Percentiles rank a stretch among this genome's conserved stretches.
phyloP scores from a whole-genome alignment of 1,139 yeast genomes.

The Saccharomycopsis phalli region DNA sequence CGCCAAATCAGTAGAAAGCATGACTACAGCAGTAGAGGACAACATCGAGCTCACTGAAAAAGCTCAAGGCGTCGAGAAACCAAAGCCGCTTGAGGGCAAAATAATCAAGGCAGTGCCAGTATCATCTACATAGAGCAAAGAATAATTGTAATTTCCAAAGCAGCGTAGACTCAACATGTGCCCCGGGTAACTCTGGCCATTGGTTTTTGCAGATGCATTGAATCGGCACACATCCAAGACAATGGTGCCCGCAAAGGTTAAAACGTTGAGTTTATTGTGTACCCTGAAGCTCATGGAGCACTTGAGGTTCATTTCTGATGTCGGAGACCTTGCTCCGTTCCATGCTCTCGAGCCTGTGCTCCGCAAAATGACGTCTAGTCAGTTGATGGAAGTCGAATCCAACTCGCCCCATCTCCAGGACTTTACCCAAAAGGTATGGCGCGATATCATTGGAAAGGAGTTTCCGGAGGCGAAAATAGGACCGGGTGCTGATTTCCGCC shows the following conservation, averaged over 20 bases:
- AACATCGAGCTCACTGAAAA: too few relatives aligned
- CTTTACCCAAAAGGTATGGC: constrained; percentile 27
- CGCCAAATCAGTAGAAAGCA: too few relatives aligned
- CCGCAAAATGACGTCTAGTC: constrained; percentile 27
- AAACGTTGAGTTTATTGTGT: constrained; percentile 10
- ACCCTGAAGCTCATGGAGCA: constrained; percentile 2
- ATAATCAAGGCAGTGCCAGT: too few relatives aligned
- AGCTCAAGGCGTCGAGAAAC: too few relatives aligned
- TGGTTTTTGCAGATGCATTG: too few relatives aligned
- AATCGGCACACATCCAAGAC: too few relatives aligned
- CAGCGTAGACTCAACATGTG: too few relatives aligned
- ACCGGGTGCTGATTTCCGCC: background rate
- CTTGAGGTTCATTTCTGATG: constrained; percentile 5
- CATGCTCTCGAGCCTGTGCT: constrained; percentile 29
- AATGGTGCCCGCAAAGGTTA: background rate
- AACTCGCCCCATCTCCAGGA: constrained; percentile 26
- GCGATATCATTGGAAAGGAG: constrained; percentile 25
- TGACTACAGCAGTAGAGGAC: too few relatives aligned
- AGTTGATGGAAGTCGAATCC: constrained; percentile 25
- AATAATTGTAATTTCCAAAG: too few relatives aligned
- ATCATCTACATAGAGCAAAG: too few relatives aligned
- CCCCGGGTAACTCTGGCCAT: too few relatives aligned
- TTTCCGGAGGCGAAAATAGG: constrained; percentile 22
- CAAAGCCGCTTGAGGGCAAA: too few relatives aligned
- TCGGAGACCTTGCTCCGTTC: constrained; percentile 17